Conservation (phyloP, 2,329 filamentous ascomycete species). For the Cordyceps cicadae region DNA sequence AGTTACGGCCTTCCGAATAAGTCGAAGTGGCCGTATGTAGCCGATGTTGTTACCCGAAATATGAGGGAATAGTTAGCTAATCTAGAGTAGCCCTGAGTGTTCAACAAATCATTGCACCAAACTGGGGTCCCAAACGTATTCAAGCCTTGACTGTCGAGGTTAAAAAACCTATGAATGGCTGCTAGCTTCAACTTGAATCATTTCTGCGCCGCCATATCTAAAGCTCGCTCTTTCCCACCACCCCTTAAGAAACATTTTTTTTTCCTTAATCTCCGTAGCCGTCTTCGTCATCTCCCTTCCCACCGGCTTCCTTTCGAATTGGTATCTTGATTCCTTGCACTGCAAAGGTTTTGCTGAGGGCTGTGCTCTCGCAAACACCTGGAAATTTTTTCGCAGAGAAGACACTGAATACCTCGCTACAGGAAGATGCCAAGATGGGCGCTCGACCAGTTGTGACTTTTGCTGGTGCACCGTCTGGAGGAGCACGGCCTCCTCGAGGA, state of each 20-base stretch:
- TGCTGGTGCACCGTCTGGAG: slow-evolving; percentile 30
- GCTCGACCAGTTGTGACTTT: slow-evolving; percentile 65
- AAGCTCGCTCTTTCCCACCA: neutral
- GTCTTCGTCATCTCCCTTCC: slow-evolving; percentile 45
- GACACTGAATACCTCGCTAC: slow-evolving; percentile 84
- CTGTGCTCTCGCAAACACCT: slow-evolving; percentile 88
- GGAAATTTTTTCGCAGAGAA: slow-evolving; percentile 98
- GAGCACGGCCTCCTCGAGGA: slow-evolving; percentile 29
- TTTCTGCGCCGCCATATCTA: neutral
- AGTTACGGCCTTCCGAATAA: too few species aligned
- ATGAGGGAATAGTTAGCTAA: too few species aligned
- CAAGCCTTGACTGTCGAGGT: neutral
- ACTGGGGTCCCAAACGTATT: neutral
- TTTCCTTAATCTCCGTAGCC: slow-evolving; percentile 28
- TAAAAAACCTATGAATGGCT: neutral
- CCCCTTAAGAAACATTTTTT: too few species aligned
- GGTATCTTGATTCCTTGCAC: slow-evolving; percentile 94
- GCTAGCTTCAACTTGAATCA: neutral
- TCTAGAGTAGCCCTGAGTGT: too few species aligned
- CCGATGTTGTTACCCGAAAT: too few species aligned
- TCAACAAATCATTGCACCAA: neutral
- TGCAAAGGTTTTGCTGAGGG: slow-evolving; percentile 86
- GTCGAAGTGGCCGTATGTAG: too few species aligned
- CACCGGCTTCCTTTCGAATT: slow-evolving; percentile 74
- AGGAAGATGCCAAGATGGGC: slow-evolving; percentile 75